A percentile compares a stretch with the other conserved stretches of the same genome.
Evolutionary conservation across 1,284 basidiomycete genomes (phyloP).

Genomic region (Flammula alnicola): DNA sequence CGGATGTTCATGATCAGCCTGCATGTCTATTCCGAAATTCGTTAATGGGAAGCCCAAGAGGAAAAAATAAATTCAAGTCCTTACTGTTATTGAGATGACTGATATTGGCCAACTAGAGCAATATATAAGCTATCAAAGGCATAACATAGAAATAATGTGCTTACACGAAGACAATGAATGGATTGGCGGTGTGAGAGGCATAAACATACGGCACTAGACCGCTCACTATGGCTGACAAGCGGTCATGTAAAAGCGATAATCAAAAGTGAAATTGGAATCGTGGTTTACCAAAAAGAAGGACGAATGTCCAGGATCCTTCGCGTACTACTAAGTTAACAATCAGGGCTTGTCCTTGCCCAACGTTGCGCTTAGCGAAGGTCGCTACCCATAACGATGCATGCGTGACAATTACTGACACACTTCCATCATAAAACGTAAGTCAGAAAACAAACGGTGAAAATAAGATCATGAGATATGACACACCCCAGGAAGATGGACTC

Average conservation of each 20-base stretch:
- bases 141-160: background rate
- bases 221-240: slow-evolving; percentile 6
- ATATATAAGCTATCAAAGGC: background rate
- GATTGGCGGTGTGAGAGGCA: slow-evolving; percentile 7
- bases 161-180: slow-evolving; percentile 14
- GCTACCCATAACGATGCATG: slow-evolving; percentile 12
- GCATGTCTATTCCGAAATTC: background rate
- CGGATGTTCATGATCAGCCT: slow-evolving; percentile 14
- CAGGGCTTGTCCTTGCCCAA: slow-evolving; percentile 6
- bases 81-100: slow-evolving; percentile 4
- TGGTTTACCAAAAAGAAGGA: slow-evolving; percentile 6
- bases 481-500: slow-evolving; percentile 4
- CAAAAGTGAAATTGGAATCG: background rate
- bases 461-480: background rate
- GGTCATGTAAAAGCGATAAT: background rate
- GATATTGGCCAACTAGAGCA: slow-evolving; percentile 6
- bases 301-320: slow-evolving; percentile 11
- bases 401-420: slow-evolving; percentile 9
- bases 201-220: slow-evolving; percentile 6
- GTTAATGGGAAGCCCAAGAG: background rate
- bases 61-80: too few relatives aligned
- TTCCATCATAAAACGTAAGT: too few relatives aligned
- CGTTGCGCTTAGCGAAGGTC: slow-evolving; percentile 10
- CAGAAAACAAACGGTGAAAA: too few relatives aligned
- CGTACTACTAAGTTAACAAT: slow-evolving; percentile 10